phyloP scores from a whole-genome alignment of 2,329 filamentous ascomycete genomes.

The Hypoxylon sp. region DNA sequence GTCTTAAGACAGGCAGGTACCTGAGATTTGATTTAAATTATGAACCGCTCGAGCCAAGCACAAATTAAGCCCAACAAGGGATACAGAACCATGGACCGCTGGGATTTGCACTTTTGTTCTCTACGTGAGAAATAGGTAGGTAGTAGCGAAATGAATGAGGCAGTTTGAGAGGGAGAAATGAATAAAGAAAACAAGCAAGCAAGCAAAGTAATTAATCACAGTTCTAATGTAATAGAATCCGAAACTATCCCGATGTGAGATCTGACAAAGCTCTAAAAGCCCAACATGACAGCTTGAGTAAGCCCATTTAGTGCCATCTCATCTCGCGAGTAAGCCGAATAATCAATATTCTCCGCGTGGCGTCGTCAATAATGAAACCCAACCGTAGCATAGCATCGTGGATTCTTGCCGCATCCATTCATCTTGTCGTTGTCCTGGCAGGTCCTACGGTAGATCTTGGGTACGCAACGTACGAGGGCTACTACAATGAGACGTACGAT shows the following conservation, averaged over 20 bases:
- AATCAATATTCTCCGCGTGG: conserved; percentile 9
- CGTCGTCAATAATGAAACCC: conserved; percentile 32
- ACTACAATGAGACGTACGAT: conserved; percentile 48
- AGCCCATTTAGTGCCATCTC: conserved; percentile 17
- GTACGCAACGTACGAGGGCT: conserved; percentile 50
- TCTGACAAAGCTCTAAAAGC: conserved; percentile 21
- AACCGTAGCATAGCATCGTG: conserved; percentile 31
- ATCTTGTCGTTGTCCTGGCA: conserved; percentile 4
- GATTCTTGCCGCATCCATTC: conserved; percentile 23
- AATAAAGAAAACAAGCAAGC: conserved; percentile 5
- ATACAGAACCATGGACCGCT: conserved; percentile 4
- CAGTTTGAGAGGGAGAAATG: background rate
- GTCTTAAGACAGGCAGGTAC: conserved; percentile 16
- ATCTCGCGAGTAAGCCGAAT: conserved; percentile 31
- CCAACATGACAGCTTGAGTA: conserved; percentile 6
- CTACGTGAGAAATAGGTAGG: conserved; percentile 7
- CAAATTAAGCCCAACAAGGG: conserved; percentile 12
- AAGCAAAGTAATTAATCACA: conserved; percentile 5
- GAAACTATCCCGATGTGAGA: conserved; percentile 23
- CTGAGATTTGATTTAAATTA: background rate
- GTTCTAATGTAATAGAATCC: conserved; percentile 15
- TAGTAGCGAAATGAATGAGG: background rate
- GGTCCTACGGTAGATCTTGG: conserved; percentile 46
- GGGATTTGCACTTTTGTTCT: background rate
- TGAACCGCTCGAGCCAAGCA: conserved; percentile 5